Base-by-base conservation (phyloP, 2,329 filamentous ascomycete genomes). In the Hymenoscyphus albidus region DNA sequence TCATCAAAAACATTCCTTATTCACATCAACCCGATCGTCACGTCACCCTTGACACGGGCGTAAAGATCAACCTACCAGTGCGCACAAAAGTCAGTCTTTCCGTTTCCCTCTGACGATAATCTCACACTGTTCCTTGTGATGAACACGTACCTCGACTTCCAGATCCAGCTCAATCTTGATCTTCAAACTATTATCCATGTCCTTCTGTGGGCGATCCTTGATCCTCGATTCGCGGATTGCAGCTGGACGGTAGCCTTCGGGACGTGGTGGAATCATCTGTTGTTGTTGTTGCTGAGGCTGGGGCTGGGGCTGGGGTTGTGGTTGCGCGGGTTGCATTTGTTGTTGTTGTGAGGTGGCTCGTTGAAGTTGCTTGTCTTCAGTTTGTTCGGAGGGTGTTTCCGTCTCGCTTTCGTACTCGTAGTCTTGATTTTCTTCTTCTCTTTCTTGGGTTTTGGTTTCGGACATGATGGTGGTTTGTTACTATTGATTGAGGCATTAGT, bases 121-220 rank as follows among this genome's bases (percentile, higher is more conserved):
- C 13, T 35, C 35, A 13, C 31, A 61, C 18, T 14, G 7, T 31
- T 22, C 27, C 13, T 54, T 32, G 14, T 13, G 18, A 18, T 35
- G 27, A 39, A 51, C n/a, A 51, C 40, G 31, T 54, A 74, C 76
- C 74, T 77, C 71, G 61, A 73, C 71, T 64, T 73, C 72, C 59
- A 71, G 70, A 70, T 78, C 76, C 64, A 78, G 58, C 69, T 78
- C 76, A 66, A 78, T 76, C 71, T 77, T 76, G 63, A 78, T 75
- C 65, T 76, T 77, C 68, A 77, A 67, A 58, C 74, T 74, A 67
- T 73, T 73, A 44, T 70, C 71, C 58, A 71, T 73, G 16, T 73
- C 70, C 57, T 73, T 73, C 12, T 67, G 40, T 7, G 75, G 76
- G 4, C 75, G 70, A 64, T 77, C 76, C 56, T 75, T 71, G 60